Evolutionary conservation across 371 early-diverging fungal species (phyloP).

Genomic region (Apophysomyces ossiformis): DNA sequence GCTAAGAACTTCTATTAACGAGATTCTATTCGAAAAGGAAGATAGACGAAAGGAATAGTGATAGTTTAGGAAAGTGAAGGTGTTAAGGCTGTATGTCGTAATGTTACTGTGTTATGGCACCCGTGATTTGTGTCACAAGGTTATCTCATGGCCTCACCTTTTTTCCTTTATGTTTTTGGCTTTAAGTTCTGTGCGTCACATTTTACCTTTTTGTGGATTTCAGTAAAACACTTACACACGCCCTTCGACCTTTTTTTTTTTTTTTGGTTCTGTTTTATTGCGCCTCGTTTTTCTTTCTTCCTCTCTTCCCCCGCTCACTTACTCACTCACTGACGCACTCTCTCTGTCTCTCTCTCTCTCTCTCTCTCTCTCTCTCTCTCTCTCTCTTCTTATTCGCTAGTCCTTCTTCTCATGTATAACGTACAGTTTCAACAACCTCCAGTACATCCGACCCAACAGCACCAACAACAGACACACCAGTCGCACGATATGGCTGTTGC

Average conservation of each 20-base stretch:
- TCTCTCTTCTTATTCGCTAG: not conserved
- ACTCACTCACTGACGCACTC: not conserved
- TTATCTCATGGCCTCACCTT: constrained; percentile 2
- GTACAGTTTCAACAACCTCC: constrained; percentile 34
- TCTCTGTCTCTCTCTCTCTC: constrained; percentile 5
- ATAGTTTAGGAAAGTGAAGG: not conserved
- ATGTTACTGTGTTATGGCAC: not conserved
- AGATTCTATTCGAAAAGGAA: too few relatives aligned
- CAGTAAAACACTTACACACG: constrained; percentile 6
- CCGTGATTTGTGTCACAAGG: constrained; percentile 12
- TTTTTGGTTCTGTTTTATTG: not conserved
- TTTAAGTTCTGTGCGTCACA: too few relatives aligned
- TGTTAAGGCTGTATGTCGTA: not conserved
- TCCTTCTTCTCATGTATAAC: constrained; percentile 24
- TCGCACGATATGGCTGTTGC: constrained; percentile 17
- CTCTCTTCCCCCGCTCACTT: not conserved
- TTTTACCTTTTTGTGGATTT: not conserved
- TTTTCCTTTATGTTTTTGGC: too few relatives aligned
- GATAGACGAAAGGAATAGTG: too few relatives aligned
- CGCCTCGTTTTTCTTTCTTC: constrained; percentile 13
- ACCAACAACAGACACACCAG: constrained; percentile 22
- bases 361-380: constrained; percentile 6
- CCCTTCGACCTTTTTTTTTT: constrained; percentile 7
- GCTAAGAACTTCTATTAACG: too few relatives aligned
- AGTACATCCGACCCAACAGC: constrained; percentile 19